Evolutionary conservation across 208 protist species (phyloP).

Genomic region (Histomonas meleagridis): DNA sequence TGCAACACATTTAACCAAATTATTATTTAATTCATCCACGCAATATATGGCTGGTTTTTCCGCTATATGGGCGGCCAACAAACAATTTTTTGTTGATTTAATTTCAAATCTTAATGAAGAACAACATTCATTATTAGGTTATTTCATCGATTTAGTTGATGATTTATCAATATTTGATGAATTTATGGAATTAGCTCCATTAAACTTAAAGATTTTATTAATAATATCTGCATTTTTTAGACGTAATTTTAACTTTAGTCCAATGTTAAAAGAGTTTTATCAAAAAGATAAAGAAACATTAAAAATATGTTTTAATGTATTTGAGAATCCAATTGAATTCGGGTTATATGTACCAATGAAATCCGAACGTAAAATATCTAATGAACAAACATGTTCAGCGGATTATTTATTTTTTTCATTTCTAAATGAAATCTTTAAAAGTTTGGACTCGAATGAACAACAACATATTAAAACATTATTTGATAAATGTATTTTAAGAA

Average conservation of each 20-base stretch:
- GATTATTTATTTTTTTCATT: neutral
- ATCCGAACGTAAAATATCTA: neutral
- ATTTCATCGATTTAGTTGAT: neutral
- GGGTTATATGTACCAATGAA: neutral
- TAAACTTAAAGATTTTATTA: neutral
- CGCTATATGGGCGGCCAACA: neutral
- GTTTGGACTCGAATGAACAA: neutral
- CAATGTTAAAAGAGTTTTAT: neutral
- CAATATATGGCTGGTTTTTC: constrained; percentile 18
- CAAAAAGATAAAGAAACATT: neutral
- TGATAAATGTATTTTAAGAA: neutral
- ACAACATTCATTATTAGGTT: neutral
- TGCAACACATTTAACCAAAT: neutral
- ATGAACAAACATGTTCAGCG: neutral
- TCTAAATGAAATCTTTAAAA: neutral
- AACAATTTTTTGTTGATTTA: neutral
- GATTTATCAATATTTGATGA: neutral
- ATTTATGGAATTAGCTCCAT: neutral
- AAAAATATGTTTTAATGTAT: neutral
- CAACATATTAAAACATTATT: neutral
- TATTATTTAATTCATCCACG: neutral
- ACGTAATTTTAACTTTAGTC: neutral
- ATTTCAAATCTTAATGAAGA: neutral
- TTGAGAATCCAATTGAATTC: neutral
- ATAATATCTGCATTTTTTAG: neutral